Conservation (phyloP, 495 filamentous ascomycete species). For the Penicillium riverlandense region DNA sequence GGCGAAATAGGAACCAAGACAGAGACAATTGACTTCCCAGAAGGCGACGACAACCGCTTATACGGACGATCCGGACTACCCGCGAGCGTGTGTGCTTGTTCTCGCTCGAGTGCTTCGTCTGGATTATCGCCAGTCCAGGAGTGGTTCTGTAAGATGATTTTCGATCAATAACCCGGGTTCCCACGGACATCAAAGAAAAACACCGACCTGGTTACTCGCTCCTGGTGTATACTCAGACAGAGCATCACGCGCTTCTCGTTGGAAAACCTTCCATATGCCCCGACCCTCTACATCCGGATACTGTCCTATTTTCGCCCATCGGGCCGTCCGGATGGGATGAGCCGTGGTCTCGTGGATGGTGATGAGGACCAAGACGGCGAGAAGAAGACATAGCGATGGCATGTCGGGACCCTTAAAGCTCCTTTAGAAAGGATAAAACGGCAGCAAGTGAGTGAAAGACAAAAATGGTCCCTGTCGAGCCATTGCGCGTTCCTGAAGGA, state of each 20-base stretch:
- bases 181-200: no score
- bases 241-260: not conserved
- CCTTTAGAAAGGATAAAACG: not conserved
- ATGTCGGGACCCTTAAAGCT: no score
- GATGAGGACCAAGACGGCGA: conserved; percentile 6
- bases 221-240: not conserved
- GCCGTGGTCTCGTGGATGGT: conserved; percentile 5
- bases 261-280: conserved; percentile 5
- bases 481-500: not conserved
- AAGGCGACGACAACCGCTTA: not conserved
- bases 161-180: no score
- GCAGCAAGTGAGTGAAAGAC: not conserved
- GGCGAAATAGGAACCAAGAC: conserved; percentile 5
- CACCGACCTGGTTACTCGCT: conserved; percentile 4
- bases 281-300: not conserved
- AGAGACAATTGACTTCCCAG: conserved; percentile 3
- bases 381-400: not conserved
- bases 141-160: no score
- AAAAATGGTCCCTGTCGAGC: not conserved
- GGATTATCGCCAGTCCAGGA: no score
- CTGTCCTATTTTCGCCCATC: conserved; percentile 5
- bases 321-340: conserved; percentile 8
- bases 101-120: not conserved
- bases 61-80: not conserved
- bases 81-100: no score